Percentiles rank a stretch among this genome's conserved stretches.
Conservation (phyloP, 352 stramenopile species). For the Hyaloperonospora arabidopsidis region DNA sequence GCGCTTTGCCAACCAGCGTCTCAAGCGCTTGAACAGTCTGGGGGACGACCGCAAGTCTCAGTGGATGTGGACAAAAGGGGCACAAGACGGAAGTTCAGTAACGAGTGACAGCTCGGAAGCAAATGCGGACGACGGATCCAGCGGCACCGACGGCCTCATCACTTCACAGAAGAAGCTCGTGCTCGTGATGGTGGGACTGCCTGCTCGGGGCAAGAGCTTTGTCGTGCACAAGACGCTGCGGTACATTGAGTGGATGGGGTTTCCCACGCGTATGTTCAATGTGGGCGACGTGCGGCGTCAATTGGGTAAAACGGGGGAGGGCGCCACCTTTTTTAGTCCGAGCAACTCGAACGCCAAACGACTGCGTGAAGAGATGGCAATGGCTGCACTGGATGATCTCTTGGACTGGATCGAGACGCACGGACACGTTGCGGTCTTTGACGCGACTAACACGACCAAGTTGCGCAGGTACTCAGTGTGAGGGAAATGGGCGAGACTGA, state of each 20-base stretch:
- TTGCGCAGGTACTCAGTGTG: conserved; percentile 30
- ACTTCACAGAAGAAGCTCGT: conserved; percentile 84
- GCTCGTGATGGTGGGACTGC: conserved; percentile 91
- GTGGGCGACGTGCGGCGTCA: conserved; percentile 89
- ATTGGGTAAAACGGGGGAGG: conserved; percentile 56
- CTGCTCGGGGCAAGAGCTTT: conserved; percentile 92
- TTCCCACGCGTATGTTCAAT: conserved; percentile 91
- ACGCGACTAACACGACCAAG: conserved; percentile 94
- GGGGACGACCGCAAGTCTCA: conserved; percentile 57
- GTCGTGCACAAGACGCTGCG: conserved; percentile 89
- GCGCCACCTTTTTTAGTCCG: conserved; percentile 88
- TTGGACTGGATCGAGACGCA: conserved; percentile 87
- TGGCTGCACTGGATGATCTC: conserved; percentile 81
- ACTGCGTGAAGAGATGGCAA: conserved; percentile 86
- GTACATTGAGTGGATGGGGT: conserved; percentile 91
- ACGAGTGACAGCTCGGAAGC: conserved; percentile 33
- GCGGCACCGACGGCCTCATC: conserved; percentile 45
- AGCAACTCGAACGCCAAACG: conserved; percentile 78
- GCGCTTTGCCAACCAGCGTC: conserved; percentile 62
- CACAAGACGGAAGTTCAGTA: conserved; percentile 13
- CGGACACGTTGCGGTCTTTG: conserved; percentile 90
- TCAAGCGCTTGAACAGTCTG: conserved; percentile 61
- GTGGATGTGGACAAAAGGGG: conserved; percentile 65
- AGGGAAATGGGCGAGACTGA: background rate
- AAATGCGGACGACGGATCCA: conserved; percentile 18